phyloP scores from a whole-genome alignment of 1,284 basidiomycete species.

The Leccinum subrobustum region DNA sequence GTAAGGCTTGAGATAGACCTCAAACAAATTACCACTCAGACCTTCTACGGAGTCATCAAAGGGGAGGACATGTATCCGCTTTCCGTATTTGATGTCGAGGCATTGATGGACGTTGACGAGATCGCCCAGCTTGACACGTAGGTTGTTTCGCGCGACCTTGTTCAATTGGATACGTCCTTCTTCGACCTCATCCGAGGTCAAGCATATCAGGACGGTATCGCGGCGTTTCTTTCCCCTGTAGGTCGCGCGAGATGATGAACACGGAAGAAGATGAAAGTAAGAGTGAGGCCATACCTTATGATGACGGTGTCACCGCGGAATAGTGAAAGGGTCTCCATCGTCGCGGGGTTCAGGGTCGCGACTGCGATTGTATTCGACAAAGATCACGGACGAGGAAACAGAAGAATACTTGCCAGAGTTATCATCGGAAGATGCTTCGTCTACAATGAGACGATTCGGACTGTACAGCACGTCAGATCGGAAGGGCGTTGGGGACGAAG shows the following conservation, averaged over 20 bases:
- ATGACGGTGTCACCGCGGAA: conserved; percentile 97
- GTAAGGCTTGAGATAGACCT: conserved; percentile 98
- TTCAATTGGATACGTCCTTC: conserved; percentile 98
- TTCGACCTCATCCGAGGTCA: conserved; percentile 95
- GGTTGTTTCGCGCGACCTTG: conserved; percentile 98
- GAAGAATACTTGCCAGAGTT: conserved; percentile 69
- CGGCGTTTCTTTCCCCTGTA: conserved; percentile 90
- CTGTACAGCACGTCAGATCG: conserved; percentile 42
- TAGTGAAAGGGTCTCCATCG: conserved; percentile 93
- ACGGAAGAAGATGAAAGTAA: not conserved
- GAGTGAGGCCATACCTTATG: conserved; percentile 60
- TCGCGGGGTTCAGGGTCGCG: conserved; percentile 91
- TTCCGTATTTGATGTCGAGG: conserved; percentile 99
- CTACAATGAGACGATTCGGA: conserved; percentile 92
- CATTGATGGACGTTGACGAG: conserved; percentile 95
- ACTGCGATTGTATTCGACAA: conserved; percentile 45
- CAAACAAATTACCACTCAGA: conserved; percentile 97
- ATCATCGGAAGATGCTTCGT: conserved; percentile 89
- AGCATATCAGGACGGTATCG: conserved; percentile 94
- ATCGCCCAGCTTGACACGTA: conserved; percentile 97
- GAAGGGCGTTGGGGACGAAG: not conserved
- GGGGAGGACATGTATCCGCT: conserved; percentile 94
- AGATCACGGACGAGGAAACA: not conserved
- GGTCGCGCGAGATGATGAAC: conserved; percentile 10
- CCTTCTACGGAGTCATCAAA: conserved; percentile 99